These are phyloP conservation scores for Scalesia atractyloides DNA, from an alignment of 129 eudicot species.

Conservation along the genomic window DNA sequence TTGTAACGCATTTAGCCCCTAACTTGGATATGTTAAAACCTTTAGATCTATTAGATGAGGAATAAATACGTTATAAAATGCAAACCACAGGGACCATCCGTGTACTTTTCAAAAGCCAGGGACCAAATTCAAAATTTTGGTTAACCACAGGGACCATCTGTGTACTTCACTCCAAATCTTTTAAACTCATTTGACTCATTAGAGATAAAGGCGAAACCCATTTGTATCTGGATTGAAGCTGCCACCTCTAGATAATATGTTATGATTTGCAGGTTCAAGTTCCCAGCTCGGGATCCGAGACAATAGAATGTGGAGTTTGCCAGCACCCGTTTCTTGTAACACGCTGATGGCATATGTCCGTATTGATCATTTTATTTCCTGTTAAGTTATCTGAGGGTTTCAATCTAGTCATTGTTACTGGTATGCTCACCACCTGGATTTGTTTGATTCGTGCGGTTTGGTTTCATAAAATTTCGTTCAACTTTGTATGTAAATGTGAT, in stretches of 20 bases:
- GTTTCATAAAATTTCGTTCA: constrained; percentile 3
- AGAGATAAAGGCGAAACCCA: background rate
- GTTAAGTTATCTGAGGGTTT: constrained; percentile 9
- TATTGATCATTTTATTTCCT: background rate
- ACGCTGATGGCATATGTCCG: constrained; percentile 39
- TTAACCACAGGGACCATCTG: no score
- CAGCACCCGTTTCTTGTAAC: constrained; percentile 95
- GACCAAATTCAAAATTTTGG: no score
- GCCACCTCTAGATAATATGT: background rate
- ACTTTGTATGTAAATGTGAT: constrained; percentile 31
- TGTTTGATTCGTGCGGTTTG: constrained; percentile 23
- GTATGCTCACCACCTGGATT: constrained; percentile 23
- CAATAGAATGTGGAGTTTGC: constrained; percentile 95
- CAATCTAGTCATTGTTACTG: constrained; percentile 20
- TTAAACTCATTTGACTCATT: background rate
- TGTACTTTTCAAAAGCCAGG: no score
- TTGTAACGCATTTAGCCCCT: no score
- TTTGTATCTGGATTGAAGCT: background rate
- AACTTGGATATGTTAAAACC: no score
- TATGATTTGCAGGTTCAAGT: constrained; percentile 69
- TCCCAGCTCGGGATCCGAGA: constrained; percentile 90
- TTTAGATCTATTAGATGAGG: no score
- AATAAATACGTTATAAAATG: no score
- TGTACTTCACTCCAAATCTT: background rate
- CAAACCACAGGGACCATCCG: no score